Evolutionary conservation across 2,329 filamentous ascomycete species (phyloP), one percentile per base, ranked within the genome.

Genomic region (Neurospora sp.): DNA sequence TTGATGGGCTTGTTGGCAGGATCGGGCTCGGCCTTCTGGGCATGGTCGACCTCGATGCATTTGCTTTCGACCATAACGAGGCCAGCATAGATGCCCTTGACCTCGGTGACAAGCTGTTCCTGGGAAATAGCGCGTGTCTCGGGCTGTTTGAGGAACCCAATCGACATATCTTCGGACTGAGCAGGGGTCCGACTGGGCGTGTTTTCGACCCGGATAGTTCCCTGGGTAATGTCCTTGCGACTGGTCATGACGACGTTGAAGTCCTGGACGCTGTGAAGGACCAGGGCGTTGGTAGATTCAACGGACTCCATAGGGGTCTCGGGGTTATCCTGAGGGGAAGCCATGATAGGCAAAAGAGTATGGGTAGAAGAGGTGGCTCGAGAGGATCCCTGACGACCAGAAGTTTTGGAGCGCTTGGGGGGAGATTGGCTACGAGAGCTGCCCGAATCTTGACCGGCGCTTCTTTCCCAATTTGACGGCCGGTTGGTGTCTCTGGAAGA

Each of bases 41-140:
- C 84, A 8, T 87, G 89, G 74, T 95, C 92, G 0, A 96, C 90
- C 69, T 96, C 91, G 0, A 96, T 94, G 75, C 93, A 95, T 74
- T 96, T 93, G 33, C 87, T 88, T 77, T 98, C 95, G 0, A 97
- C 92, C 88, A 96, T 92, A 0, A 93, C 90, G 0, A 97, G 80
- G 0, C 92, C 93, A 0, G 90, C 89, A 75, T 97, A 97, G 3
- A 96, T 96, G 0, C 89, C 89, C 70, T 93, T 93, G 0, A 96
- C 91, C 75, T 97, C 93, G 0, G 89, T 88, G 0, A 93, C 87
- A 0, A 97, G 83, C 74, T 97, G 91, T 0, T 93, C 90, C 72
- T 93, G 90, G 0, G 89, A 90, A 8, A 96, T 93, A 0, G 88
- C 86, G 0, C 89, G 81, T 0, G 89, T 92, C 68, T 90, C 85